Evolutionary conservation across 139 green algal genomes (phyloP).

Genomic region (Micractinium conductrix): DNA sequence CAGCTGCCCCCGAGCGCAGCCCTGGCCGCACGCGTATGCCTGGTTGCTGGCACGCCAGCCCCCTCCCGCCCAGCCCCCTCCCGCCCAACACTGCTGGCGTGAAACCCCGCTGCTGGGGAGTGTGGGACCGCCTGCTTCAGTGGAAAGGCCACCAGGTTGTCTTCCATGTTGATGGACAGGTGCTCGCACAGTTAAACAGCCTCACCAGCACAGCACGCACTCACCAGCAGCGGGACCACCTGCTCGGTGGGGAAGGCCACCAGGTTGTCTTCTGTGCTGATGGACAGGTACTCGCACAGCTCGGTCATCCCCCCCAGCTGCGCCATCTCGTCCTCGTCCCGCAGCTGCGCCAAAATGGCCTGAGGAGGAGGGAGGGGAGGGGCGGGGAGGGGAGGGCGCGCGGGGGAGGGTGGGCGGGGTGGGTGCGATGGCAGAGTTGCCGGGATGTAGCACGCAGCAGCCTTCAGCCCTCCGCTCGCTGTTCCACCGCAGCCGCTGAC

Average conservation of each 20-base stretch:
- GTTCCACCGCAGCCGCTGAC: no score
- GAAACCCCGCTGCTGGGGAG: no score
- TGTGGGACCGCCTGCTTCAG: slow-evolving; percentile 86
- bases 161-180: slow-evolving; percentile 91
- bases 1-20: neutral
- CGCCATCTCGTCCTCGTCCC: slow-evolving; percentile 69
- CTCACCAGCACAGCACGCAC: no score
- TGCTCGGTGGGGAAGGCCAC: slow-evolving; percentile 83
- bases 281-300: slow-evolving; percentile 93
- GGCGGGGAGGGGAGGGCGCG: no score
- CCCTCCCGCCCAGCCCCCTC: neutral
- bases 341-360: slow-evolving; percentile 80
- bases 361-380: slow-evolving; percentile 41
- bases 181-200: slow-evolving; percentile 95
- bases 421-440: no score
- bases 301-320: slow-evolving; percentile 86
- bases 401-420: no score
- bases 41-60: neutral
- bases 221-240: slow-evolving; percentile 89
- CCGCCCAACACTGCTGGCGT: neutral
- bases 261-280: slow-evolving; percentile 90
- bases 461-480: no score
- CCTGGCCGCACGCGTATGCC: neutral
- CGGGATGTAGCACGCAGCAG: no score
- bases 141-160: slow-evolving; percentile 83